These are phyloP conservation scores for Exophiala phaeomuriformis DNA, from an alignment of 2,329 filamentous ascomycete species.

Conservation along the genomic window DNA sequence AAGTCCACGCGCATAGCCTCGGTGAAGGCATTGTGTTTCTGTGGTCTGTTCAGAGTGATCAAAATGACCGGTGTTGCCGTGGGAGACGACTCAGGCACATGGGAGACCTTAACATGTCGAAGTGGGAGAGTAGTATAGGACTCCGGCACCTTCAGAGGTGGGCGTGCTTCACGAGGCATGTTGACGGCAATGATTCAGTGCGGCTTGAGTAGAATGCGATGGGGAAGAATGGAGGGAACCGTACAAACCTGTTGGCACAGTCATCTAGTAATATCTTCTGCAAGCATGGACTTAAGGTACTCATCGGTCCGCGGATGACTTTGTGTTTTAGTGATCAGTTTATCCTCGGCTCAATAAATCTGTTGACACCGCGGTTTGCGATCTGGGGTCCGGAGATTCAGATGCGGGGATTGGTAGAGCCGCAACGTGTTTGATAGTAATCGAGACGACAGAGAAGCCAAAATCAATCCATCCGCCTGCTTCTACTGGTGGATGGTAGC, in stretches of 20 bases:
- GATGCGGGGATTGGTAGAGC: not conserved
- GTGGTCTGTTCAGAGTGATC: slow-evolving; percentile 57
- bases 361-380: not conserved
- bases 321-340: not conserved
- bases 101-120: slow-evolving; percentile 33
- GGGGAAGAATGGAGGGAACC: not conserved
- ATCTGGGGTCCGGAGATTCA: not conserved
- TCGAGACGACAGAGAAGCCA: too few species aligned
- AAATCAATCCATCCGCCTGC: too few species aligned
- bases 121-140: slow-evolving; percentile 33
- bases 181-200: not conserved
- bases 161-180: slow-evolving; percentile 17
- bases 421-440: not conserved
- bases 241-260: not conserved
- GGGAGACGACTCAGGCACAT: slow-evolving; percentile 41
- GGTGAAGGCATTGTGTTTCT: slow-evolving; percentile 63
- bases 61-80: slow-evolving; percentile 56
- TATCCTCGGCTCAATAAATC: not conserved
- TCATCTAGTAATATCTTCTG: too few species aligned
- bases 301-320: too few species aligned
- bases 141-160: slow-evolving; percentile 27
- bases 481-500: too few species aligned
- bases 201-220: not conserved
- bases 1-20: slow-evolving; percentile 56
- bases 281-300: too few species aligned